These are phyloP conservation scores for Leccinum olivaceoglutinosum DNA, from an alignment of 1,284 basidiomycete species.

Conservation along the genomic window DNA sequence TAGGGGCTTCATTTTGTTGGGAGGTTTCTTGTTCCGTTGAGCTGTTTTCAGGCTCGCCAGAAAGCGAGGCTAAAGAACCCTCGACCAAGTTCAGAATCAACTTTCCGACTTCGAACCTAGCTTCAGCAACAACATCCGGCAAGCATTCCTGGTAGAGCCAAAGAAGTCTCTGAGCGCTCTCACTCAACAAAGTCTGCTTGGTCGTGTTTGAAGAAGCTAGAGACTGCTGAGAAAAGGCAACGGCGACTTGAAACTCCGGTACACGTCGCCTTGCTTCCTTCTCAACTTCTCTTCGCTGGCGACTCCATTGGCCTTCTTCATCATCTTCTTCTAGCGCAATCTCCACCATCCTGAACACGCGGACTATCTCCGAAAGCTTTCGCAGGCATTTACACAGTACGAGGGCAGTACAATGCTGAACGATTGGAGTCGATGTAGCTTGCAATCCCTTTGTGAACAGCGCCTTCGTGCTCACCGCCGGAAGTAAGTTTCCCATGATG, in stretches of 20 bases:
- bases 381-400: slow-evolving; percentile 66
- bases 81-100: slow-evolving; percentile 50
- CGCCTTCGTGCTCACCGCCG: no score
- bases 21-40: slow-evolving; percentile 4
- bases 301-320: slow-evolving; percentile 66
- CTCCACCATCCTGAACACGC: slow-evolving; percentile 47
- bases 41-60: slow-evolving; percentile 9
- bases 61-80: slow-evolving; percentile 22
- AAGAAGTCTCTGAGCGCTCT: slow-evolving; percentile 74
- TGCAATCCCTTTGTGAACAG: no score
- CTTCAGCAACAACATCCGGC: slow-evolving; percentile 70
- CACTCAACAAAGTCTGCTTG: slow-evolving; percentile 59
- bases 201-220: slow-evolving; percentile 11
- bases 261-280: slow-evolving; percentile 71
- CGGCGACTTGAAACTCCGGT: slow-evolving; percentile 80
- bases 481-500: slow-evolving; percentile 69
- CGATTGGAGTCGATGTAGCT: slow-evolving; percentile 40
- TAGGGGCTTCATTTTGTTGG: slow-evolving; percentile 14
- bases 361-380: slow-evolving; percentile 61
- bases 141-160: slow-evolving; percentile 81
- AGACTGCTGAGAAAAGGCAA: slow-evolving; percentile 67
- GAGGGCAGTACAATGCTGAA: slow-evolving; percentile 79
- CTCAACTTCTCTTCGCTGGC: slow-evolving; percentile 59
- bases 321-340: slow-evolving; percentile 57
- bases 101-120: slow-evolving; percentile 83